These are phyloP conservation scores for Bruguiera sexangula DNA, from an alignment of 345 rosid species.

Conservation along the genomic window DNA sequence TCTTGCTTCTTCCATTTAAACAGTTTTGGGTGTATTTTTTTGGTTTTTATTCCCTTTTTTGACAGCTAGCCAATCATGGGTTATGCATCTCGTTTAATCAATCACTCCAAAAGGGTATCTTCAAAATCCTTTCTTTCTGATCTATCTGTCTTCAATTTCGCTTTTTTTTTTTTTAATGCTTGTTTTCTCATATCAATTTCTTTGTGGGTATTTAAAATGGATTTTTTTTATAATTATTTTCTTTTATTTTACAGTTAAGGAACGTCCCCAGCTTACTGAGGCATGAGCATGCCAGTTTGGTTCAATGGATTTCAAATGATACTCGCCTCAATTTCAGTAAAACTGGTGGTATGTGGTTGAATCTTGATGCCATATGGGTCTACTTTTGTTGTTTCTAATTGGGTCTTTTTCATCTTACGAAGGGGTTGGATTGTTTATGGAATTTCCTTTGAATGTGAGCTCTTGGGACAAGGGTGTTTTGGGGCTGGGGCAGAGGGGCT, in stretches of 20 bases:
- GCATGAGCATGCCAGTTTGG: slow-evolving; percentile 47
- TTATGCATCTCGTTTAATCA: slow-evolving; percentile 56
- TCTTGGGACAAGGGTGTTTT: no score
- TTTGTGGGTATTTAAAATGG: background rate
- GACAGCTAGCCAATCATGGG: slow-evolving; percentile 35
- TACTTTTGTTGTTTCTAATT: background rate
- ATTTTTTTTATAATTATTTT: background rate
- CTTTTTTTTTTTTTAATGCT: background rate
- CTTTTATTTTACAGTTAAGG: slow-evolving; percentile 46
- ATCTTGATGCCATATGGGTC: background rate
- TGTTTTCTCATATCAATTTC: background rate
- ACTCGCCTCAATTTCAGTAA: slow-evolving; percentile 34
- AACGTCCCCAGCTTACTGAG: slow-evolving; percentile 45
- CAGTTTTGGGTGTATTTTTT: no score
- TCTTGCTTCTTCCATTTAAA: no score
- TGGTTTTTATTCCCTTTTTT: no score
- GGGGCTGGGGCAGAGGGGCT: no score
- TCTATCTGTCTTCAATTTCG: background rate
- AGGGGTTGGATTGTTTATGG: background rate
- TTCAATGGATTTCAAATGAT: slow-evolving; percentile 56
- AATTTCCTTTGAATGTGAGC: no score
- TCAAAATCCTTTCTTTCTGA: background rate
- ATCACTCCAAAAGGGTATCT: slow-evolving; percentile 53
- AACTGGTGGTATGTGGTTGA: slow-evolving; percentile 44
- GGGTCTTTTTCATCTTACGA: background rate